Evolutionary conservation across 257 asterid genomes (phyloP).

Genomic region (Solanum medicagineum): DNA sequence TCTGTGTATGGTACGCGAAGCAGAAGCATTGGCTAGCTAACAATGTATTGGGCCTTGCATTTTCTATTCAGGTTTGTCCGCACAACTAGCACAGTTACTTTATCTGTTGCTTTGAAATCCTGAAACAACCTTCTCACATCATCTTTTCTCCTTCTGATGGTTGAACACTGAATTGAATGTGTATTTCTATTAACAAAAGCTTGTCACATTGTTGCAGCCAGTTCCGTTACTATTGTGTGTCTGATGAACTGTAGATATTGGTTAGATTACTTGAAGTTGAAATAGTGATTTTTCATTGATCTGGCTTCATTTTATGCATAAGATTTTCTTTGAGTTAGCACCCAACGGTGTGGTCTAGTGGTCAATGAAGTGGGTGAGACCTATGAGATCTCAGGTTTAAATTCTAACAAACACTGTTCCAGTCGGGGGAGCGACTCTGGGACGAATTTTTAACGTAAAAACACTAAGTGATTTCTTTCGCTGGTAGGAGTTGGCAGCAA

Average conservation of each 20-base stretch:
- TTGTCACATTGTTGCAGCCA: background rate
- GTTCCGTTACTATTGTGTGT: background rate
- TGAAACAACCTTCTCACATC: background rate
- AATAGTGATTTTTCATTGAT: background rate
- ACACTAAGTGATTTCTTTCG: no score
- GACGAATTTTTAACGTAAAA: no score
- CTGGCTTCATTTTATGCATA: background rate
- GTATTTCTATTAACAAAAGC: background rate
- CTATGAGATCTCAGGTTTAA: background rate
- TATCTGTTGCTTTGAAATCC: background rate
- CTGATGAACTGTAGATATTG: background rate
- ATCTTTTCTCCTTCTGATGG: background rate
- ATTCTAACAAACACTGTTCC: background rate
- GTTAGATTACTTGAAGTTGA: background rate
- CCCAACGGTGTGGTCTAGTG: background rate
- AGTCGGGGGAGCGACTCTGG: no score
- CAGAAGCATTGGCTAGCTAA: conserved; percentile 98
- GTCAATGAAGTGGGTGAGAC: background rate
- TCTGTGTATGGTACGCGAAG: conserved; percentile 91
- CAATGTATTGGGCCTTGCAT: conserved; percentile 88
- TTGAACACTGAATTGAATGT: background rate
- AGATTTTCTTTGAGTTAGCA: background rate
- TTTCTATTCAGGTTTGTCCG: conserved; percentile 74
- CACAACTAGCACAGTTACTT: background rate
- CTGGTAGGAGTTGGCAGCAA: no score